Base-by-base conservation (phyloP, 192 early-diverging fungal genomes). In the Chytriomyces sp. region DNA sequence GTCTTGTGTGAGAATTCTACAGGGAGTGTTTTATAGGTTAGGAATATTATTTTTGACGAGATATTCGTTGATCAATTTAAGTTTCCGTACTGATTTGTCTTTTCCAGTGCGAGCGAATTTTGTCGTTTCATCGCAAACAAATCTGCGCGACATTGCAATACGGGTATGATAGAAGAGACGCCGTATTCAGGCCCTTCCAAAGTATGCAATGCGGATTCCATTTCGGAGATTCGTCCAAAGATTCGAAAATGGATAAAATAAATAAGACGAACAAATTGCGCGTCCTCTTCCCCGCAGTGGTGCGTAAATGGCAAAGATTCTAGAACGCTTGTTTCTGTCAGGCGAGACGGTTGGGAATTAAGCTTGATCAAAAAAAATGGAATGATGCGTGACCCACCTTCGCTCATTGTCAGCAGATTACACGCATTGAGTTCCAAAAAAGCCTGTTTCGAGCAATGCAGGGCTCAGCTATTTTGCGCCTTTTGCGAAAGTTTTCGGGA, bases 1-100 rank as follows among this genome's bases (percentile, higher is more conserved):
- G 77, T 93, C 91, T 9, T 77, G 60, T 60, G 84, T 78, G 61
- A 88, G 77, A 50, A 95, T 87, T 57, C 93, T 94, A 65, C 28
- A 64, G 53, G 16, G 53, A 20, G 53, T 57, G 53, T 13, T 35
- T 35, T 35, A 35, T n/a, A 68, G 48, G 11, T 10, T 68, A 20
- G 63, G 28, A 24, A 65, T 6, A 16, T 23, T 3, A 43, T 13
- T 69, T 45, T 20, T 49, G 10, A n/a, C 44, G 20, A 50, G 10
- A 77, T 72, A 49, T 20, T 44, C 8, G 79, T 43, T 28, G 43
- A 69, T 45, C n/a, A 59, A 69, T 23, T 23, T 46, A 9, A 44
- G 43, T 44, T 18, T n/a, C 5, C 67, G 60, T 81, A 90, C 86
- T 82, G 78, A 79, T 83, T 78, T 18, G 87, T 76, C 20, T 50